phyloP scores from a whole-genome alignment of 371 early-diverging fungal genomes.

The Zancudomyces culisetae region DNA sequence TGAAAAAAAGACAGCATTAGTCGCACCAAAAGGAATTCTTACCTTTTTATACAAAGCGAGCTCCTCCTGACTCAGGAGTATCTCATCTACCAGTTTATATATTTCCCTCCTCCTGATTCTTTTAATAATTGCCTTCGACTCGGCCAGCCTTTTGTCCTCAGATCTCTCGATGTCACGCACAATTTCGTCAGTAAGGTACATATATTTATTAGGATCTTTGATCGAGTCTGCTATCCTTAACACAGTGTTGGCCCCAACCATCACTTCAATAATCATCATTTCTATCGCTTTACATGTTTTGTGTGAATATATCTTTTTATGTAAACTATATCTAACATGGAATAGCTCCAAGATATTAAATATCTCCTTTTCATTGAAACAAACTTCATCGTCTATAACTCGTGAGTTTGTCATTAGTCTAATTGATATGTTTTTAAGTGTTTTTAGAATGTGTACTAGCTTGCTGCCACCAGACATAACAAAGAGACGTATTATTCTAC shows the following conservation, averaged over 20 bases:
- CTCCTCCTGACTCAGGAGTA: constrained; percentile 41
- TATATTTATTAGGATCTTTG: constrained; percentile 43
- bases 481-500: constrained; percentile 1
- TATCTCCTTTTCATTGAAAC: constrained; percentile 63
- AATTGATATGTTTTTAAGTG: background rate
- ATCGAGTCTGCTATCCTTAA: constrained; percentile 53
- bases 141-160: constrained; percentile 30
- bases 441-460: too few species aligned
- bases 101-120: constrained; percentile 54
- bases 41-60: background rate
- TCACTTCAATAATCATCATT: constrained; percentile 71
- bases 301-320: constrained; percentile 85
- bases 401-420: constrained; percentile 61
- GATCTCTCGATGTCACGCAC: constrained; percentile 65
- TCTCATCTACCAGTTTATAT: constrained; percentile 78
- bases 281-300: constrained; percentile 57
- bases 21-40: too few species aligned
- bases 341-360: constrained; percentile 76
- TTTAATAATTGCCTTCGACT: constrained; percentile 44
- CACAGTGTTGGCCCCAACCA: constrained; percentile 57
- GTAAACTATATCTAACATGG: constrained; percentile 73
- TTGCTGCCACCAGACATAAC: constrained; percentile 5
- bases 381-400: constrained; percentile 74
- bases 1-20: too few species aligned
- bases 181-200: constrained; percentile 67